These are phyloP conservation scores for Jamesozyma hellenica DNA, from an alignment of 805 yeast genomes.

Conservation along the genomic window DNA sequence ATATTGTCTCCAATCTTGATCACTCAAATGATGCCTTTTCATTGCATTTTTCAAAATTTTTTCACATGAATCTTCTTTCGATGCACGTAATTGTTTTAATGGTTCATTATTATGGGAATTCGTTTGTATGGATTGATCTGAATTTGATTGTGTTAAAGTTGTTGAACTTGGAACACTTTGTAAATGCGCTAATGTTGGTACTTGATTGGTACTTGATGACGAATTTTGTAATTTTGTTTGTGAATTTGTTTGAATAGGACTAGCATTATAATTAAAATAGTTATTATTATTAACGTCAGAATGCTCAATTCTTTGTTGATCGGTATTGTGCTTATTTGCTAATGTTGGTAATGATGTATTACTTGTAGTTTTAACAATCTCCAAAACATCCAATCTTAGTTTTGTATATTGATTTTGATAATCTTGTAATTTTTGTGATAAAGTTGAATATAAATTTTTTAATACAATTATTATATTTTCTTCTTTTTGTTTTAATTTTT, in stretches of 20 bases:
- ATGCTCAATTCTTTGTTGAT: too few relatives aligned
- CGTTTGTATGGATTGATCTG: background rate
- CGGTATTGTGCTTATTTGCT: too few relatives aligned
- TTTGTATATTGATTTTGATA: slow-evolving; percentile 25
- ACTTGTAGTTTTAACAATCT: slow-evolving; percentile 18
- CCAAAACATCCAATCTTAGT: slow-evolving; percentile 24
- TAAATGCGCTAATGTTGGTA: background rate
- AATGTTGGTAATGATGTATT: background rate
- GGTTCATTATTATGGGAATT: slow-evolving; percentile 4
- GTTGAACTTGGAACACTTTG: too few relatives aligned
- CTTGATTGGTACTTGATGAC: background rate
- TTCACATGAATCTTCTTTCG: slow-evolving; percentile 84
- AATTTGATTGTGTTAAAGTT: background rate
- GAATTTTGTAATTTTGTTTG: background rate
- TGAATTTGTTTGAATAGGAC: background rate
- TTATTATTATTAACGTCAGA: too few relatives aligned
- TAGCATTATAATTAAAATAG: background rate
- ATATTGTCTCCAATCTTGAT: slow-evolving; percentile 78
- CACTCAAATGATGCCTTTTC: slow-evolving; percentile 68
- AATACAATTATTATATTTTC: slow-evolving; percentile 26
- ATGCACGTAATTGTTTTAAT: slow-evolving; percentile 55
- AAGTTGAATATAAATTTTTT: slow-evolving; percentile 19
- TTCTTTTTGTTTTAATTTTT: slow-evolving; percentile 19
- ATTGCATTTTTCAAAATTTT: slow-evolving; percentile 81
- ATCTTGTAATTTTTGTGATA: slow-evolving; percentile 22